Conservation (phyloP, 306 rosid species). For the Hippophae rhamnoides region DNA sequence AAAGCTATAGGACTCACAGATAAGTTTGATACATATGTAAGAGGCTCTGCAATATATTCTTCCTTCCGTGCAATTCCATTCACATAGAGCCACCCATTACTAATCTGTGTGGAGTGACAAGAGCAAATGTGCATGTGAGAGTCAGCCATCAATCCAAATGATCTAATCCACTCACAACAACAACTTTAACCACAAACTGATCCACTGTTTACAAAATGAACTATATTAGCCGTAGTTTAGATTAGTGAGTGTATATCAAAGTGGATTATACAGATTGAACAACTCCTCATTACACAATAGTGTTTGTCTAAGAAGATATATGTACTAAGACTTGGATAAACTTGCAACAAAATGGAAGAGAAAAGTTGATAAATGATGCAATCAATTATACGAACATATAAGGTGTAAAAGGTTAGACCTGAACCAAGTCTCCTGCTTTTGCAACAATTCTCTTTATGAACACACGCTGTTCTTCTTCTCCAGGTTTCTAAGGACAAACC, state of each 20-base stretch:
- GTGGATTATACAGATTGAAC: no score
- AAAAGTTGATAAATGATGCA: no score
- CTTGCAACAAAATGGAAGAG: no score
- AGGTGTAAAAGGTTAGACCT: conserved; percentile 33
- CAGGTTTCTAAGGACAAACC: conserved; percentile 37
- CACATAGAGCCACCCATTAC: conserved; percentile 51
- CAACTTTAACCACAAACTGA: no score
- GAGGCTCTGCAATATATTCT: conserved; percentile 51
- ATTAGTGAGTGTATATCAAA: no score
- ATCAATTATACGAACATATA: no score
- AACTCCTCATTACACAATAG: no score
- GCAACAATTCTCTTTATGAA: conserved; percentile 88
- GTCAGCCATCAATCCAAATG: neutral
- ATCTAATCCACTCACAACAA: no score
- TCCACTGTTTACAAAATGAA: no score
- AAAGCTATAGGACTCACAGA: conserved; percentile 35
- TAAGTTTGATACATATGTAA: conserved; percentile 34
- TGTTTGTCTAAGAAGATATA: no score
- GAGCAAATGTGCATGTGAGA: conserved; percentile 12
- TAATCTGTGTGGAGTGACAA: conserved; percentile 36
- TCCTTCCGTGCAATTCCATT: conserved; percentile 63
- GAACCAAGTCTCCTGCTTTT: conserved; percentile 67
- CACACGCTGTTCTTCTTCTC: conserved; percentile 31
- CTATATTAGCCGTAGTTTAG: no score
- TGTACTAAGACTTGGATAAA: no score